phyloP scores from a whole-genome alignment of 768 basidiomycete genomes.

The Lactarius hengduanensis region DNA sequence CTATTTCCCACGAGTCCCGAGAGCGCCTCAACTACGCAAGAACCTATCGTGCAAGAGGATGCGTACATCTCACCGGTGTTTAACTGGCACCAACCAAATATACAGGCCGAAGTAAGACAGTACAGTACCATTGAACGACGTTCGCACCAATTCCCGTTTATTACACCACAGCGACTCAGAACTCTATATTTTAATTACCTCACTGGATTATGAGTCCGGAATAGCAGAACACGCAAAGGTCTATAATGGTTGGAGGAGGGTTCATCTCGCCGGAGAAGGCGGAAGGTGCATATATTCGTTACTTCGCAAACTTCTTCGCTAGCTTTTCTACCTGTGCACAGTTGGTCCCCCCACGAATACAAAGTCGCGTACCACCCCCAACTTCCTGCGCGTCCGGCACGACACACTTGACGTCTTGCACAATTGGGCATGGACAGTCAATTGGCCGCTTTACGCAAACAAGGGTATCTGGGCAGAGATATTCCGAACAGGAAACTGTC shows the following conservation, averaged over 20 bases:
- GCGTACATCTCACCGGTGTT: no score
- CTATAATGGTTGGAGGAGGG: not conserved
- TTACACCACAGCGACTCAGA: not conserved
- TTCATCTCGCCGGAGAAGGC: not conserved
- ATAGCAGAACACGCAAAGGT: not conserved
- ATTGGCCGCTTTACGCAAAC: conserved; percentile 59
- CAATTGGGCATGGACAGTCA: conserved; percentile 79
- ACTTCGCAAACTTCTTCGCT: conserved; percentile 41
- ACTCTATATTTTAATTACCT: not conserved
- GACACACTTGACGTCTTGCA: conserved; percentile 73
- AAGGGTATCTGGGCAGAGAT: conserved; percentile 74
- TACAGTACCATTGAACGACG: not conserved
- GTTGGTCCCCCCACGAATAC: conserved; percentile 60
- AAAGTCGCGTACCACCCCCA: conserved; percentile 61
- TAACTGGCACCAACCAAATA: no score
- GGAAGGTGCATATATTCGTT: conserved; percentile 13
- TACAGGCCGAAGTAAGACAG: not conserved
- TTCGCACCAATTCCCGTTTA: not conserved
- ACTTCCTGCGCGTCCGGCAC: conserved; percentile 60
- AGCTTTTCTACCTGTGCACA: conserved; percentile 63
- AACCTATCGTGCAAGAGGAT: no score
- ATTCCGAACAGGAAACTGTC: conserved; percentile 69
- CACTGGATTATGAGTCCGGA: not conserved
- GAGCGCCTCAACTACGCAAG: no score
- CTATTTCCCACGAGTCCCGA: not conserved